Evolutionary conservation across 1,139 yeast species (phyloP).

Genomic region (Fermentozyma sake): DNA sequence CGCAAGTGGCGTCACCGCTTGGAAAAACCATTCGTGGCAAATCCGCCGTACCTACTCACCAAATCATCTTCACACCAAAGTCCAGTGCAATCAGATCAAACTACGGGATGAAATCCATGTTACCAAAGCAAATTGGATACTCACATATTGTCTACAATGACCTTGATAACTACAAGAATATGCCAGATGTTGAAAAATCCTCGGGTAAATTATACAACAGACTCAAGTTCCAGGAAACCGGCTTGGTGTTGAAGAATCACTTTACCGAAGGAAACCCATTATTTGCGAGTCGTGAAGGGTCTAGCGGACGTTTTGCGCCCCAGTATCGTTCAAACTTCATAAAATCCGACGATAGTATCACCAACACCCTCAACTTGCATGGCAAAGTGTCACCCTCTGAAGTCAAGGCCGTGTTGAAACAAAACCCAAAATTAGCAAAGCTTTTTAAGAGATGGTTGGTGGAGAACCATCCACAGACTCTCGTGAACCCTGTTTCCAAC

Average conservation of each 20-base stretch:
- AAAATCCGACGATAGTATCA: slow-evolving; percentile 20
- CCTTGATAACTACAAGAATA: slow-evolving; percentile 38
- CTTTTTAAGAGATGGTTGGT: slow-evolving; percentile 33
- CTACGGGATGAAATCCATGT: slow-evolving; percentile 41
- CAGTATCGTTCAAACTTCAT: slow-evolving; percentile 11
- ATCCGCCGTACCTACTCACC: slow-evolving; percentile 38
- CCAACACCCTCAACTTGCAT: slow-evolving; percentile 31
- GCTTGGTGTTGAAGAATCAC: slow-evolving; percentile 31
- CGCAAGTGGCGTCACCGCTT: slow-evolving; percentile 46
- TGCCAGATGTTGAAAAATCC: slow-evolving; percentile 48
- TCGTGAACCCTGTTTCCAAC: slow-evolving; percentile 17
- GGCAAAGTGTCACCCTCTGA: slow-evolving; percentile 22
- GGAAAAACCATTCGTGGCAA: slow-evolving; percentile 29
- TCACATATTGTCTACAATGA: slow-evolving; percentile 43
- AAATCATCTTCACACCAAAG: slow-evolving; percentile 41
- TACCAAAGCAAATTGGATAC: slow-evolving; percentile 41
- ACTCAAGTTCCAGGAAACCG: slow-evolving; percentile 41
- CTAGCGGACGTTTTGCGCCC: too few species aligned
- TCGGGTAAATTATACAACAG: slow-evolving; percentile 37
- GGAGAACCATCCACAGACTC: slow-evolving; percentile 30
- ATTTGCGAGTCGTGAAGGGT: too few species aligned
- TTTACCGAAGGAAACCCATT: slow-evolving; percentile 17
- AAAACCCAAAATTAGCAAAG: slow-evolving; percentile 31
- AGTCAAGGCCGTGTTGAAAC: slow-evolving; percentile 23
- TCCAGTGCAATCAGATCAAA: slow-evolving; percentile 40